Base-by-base conservation (phyloP, 306 rosid species). In the Leucaena leucocephala region DNA sequence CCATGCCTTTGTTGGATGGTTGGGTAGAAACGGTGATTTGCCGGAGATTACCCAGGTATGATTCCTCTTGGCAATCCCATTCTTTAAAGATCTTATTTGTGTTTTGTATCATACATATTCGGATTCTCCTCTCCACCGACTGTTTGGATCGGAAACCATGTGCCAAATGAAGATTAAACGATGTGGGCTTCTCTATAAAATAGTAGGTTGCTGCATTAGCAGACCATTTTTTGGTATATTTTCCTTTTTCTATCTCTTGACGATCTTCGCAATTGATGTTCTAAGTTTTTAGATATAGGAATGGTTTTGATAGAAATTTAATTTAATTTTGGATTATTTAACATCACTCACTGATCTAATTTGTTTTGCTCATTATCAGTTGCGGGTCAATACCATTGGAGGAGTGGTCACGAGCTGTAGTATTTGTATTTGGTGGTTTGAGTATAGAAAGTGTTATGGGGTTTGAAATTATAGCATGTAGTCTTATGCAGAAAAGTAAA, bases 361-460 rank as follows among this genome's bases (percentile, higher is more conserved):
- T 43, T 64, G 49, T 75, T 46, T 80, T 49, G 52, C 72, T 85
- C 61, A 48, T 67, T 42, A 27, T 66, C 44, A 45, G 54, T 44
- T 89, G 91, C 91, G 93, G 99, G 90, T 36, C 90, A 65, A 95
- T 93, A 85, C 97, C 99, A 78, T 77, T 91, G 88, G 93, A 90
- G 78, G 99, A 95, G 86, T 98, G 99, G 55, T 95, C 99, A 44
- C 89, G 99, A 22, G 99, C 99, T 75, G 99, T 95, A 45, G 97
- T 91, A 61, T 90, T 95, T 88, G 99, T 95, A 74, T 95, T 91
- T 74, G 99, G 99, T 75, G 99, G 99, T 67, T 84, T 95, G 88
- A 95, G 99, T 77, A 94, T 93, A 54, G 99, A 98, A 89, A 95
- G 99, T 78, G 99, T 95, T 85, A 45, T 84, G 71, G 99, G 98